A percentile compares a stretch with the other conserved stretches of the same genome.
Conservation (phyloP, 345 rosid species). For the Pugionium dolabratum region DNA sequence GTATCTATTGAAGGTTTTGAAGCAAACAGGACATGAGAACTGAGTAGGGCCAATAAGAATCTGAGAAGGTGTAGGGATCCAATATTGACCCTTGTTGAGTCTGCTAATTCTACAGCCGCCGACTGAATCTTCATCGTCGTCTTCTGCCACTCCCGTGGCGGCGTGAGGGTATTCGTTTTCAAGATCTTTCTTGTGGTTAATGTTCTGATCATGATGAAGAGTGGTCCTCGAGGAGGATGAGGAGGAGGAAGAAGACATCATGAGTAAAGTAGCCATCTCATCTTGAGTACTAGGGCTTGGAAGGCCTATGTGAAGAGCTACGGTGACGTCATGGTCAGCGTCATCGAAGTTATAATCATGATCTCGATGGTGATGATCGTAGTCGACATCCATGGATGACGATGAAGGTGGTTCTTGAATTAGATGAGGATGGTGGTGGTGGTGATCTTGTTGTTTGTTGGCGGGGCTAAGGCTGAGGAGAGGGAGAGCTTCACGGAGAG, state of each 20-base stretch:
- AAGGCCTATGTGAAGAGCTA: constrained; percentile 92
- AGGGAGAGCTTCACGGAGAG: constrained; percentile 83
- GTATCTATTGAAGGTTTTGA: constrained; percentile 93
- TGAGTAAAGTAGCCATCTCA: constrained; percentile 55
- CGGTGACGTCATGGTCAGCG: constrained; percentile 57
- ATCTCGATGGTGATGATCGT: constrained; percentile 31
- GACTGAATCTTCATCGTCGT: constrained; percentile 52
- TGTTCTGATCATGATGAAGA: constrained; percentile 27
- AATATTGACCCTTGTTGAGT: constrained; percentile 90
- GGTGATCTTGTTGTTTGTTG: constrained; percentile 37
- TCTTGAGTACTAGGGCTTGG: constrained; percentile 88
- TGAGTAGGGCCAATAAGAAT: constrained; percentile 97
- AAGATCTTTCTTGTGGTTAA: constrained; percentile 31
- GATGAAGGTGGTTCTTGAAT: constrained; percentile 27
- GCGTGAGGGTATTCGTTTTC: background rate
- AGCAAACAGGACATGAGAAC: constrained; percentile 98
- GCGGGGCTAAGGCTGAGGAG: constrained; percentile 71
- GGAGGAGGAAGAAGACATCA: constrained; percentile 52
- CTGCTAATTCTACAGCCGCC: constrained; percentile 61
- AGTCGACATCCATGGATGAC: constrained; percentile 46
- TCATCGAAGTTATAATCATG: constrained; percentile 40
- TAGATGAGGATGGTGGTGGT: too few relatives aligned
- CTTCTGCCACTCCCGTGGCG: constrained; percentile 14
- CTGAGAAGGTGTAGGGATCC: constrained; percentile 99
- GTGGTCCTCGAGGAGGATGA: constrained; percentile 28